Evolutionary conservation across 495 filamentous ascomycete species (phyloP).

Genomic region (Penicillium fimorum): DNA sequence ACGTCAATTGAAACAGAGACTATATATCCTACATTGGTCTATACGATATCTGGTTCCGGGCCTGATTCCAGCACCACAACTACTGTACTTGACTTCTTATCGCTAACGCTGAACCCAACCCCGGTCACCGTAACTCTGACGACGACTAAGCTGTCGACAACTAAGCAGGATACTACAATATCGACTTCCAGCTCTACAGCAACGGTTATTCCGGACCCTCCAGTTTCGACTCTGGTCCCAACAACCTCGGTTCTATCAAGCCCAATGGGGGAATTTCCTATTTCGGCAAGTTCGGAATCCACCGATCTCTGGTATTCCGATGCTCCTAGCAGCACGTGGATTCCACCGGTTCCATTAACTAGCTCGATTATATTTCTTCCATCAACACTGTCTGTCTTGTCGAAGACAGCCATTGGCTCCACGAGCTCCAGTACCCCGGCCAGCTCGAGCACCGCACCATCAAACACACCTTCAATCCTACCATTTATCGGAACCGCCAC

Average conservation of each 20-base stretch:
- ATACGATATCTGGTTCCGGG: not conserved
- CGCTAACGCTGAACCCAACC: not conserved
- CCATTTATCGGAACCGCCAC: not conserved
- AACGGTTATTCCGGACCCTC: not conserved
- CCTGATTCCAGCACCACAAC: not conserved
- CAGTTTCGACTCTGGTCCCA: not conserved
- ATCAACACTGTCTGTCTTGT: not conserved
- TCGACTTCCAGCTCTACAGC: not conserved
- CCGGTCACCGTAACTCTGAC: not conserved
- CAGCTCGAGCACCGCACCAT: not conserved
- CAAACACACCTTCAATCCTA: not conserved
- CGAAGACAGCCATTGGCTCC: not conserved
- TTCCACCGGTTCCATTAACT: not conserved
- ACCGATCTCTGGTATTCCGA: not conserved
- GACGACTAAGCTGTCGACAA: not conserved
- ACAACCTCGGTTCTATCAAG: not conserved
- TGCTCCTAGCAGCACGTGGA: not conserved
- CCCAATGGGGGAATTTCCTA: not conserved
- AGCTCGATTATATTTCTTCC: not conserved
- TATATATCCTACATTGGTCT: constrained; percentile 6
- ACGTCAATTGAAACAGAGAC: constrained; percentile 8
- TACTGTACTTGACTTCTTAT: not conserved
- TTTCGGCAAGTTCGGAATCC: not conserved
- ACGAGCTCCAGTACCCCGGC: not conserved
- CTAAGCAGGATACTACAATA: not conserved